Evolutionary conservation across 306 rosid species (phyloP), one percentile per base, ranked within the genome.

Genomic region (Casuarina cunninghamiana): DNA sequence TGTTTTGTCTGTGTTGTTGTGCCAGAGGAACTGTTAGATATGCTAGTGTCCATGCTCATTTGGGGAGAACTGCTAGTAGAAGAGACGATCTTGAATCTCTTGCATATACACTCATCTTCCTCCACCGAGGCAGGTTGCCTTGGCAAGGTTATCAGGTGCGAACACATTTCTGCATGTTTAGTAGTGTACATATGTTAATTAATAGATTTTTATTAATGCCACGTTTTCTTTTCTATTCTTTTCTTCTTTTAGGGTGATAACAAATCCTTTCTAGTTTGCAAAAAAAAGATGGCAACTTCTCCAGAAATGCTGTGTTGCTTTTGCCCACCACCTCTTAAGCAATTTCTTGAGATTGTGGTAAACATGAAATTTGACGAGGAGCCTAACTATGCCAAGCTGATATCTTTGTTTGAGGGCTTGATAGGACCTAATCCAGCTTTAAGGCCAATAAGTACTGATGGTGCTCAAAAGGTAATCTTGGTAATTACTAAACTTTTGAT

Each of bases 351-450:
- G 87, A 76, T 75, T 63, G 98, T 94, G 74, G 98, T 94, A 78
- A 94, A 88, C 87, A 92, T 94, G 98, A 94, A 87, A 84, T 94
- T 94, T 86, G 98, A 94, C 43, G 98, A 94, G 84, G 98, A 92
- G 78, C 98, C 98, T 53, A 92, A 92, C 83, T 94, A 94, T 82
- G 87, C 91, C 6, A 92, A 89, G 85, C 77, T 94, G 67, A 90
- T 92, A 77, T 87, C 98, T 39, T 71, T 94, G 76, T 94, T 94
- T 83, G 97, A 94, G 82, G 88, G 93, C 75, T 82, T 88, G 54
- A 86, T 94, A 6, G 97, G 94, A 75, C 87, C 96, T 71, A 91
- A 90, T 85, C 98, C 98, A 5, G 96, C 98, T 26, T 82, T 87
- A 50, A 87, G 97, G 67, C 98, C 97, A 42, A 80, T 94, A 55